Evolutionary conservation across 805 yeast species (phyloP).

Genomic region (Teunomyces pallodes): DNA sequence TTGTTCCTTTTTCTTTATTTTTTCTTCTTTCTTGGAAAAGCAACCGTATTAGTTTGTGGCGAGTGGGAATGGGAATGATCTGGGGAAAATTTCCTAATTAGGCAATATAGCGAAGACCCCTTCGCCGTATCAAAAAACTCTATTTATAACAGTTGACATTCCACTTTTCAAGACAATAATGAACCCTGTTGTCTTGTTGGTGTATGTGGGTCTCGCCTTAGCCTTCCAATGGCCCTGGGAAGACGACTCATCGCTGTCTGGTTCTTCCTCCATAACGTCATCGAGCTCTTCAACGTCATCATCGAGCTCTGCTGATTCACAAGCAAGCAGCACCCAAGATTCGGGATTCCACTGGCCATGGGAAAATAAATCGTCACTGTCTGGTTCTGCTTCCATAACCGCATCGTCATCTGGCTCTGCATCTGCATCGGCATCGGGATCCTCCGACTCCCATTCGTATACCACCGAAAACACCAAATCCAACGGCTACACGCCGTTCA

Average conservation of each 20-base stretch:
- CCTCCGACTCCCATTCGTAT: constrained; percentile 1
- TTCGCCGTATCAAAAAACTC: too few relatives aligned
- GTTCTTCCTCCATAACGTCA: neutral
- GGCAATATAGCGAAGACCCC: neutral
- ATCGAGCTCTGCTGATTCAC: too few relatives aligned
- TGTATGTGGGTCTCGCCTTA: neutral
- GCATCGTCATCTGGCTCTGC: neutral
- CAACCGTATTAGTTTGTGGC: too few relatives aligned
- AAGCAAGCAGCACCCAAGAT: too few relatives aligned
- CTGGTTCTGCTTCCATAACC: neutral
- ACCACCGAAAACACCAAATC: constrained; percentile 8
- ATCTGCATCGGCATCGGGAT: neutral
- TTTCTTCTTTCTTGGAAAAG: too few relatives aligned
- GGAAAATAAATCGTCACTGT: constrained; percentile 10
- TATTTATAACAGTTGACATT: too few relatives aligned
- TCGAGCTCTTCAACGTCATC: neutral
- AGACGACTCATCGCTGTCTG: constrained; percentile 2
- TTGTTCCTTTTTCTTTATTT: too few relatives aligned
- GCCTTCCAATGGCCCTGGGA: constrained; percentile 25
- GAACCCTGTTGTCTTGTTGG: neutral
- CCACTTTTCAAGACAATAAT: neutral
- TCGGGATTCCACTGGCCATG: constrained; percentile 21
- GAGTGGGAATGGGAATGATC: neutral
- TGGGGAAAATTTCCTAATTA: neutral
- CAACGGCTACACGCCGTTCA: constrained; percentile 29